Percentiles rank a stretch among this genome's conserved stretches.
Evolutionary conservation across 768 basidiomycete genomes (phyloP).

Genomic region (Gloeostereum incarnatum): DNA sequence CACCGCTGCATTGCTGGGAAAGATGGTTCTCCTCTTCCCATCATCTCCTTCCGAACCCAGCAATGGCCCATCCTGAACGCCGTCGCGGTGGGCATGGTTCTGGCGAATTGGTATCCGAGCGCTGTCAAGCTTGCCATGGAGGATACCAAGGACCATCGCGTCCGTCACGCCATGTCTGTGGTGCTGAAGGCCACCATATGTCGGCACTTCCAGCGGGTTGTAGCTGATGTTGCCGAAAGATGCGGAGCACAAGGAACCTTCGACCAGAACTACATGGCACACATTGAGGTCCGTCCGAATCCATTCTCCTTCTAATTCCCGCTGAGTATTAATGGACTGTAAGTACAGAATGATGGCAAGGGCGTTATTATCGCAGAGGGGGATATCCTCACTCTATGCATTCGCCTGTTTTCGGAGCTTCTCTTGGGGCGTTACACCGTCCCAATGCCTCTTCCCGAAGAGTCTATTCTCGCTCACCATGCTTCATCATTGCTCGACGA

Average conservation of each 20-base stretch:
- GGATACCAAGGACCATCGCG: conserved; percentile 28
- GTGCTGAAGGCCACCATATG: conserved; percentile 47
- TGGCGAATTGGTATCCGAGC: conserved; percentile 36
- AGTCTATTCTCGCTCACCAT: conserved; percentile 47
- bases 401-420: conserved; percentile 50
- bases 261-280: conserved; percentile 52
- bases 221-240: conserved; percentile 47
- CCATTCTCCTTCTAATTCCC: conserved; percentile 8
- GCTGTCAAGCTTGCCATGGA: conserved; percentile 27
- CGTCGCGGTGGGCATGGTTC: conserved; percentile 40
- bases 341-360: conserved; percentile 32
- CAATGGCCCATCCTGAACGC: conserved; percentile 50
- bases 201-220: conserved; percentile 42
- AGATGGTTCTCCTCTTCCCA: conserved; percentile 30
- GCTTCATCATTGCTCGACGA: conserved; percentile 35
- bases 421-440: conserved; percentile 44
- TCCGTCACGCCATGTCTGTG: conserved; percentile 47
- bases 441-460: conserved; percentile 31
- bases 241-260: conserved; percentile 62
- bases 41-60: conserved; percentile 57
- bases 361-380: conserved; percentile 57
- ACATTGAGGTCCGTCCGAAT: conserved; percentile 32
- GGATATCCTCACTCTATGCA: conserved; percentile 40
- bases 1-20: conserved; percentile 42
- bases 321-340: conserved; percentile 4